Percentiles rank a stretch among this genome's conserved stretches.
Evolutionary conservation across 495 filamentous ascomycete genomes (phyloP).

Genomic region (Rusavskia elegans): DNA sequence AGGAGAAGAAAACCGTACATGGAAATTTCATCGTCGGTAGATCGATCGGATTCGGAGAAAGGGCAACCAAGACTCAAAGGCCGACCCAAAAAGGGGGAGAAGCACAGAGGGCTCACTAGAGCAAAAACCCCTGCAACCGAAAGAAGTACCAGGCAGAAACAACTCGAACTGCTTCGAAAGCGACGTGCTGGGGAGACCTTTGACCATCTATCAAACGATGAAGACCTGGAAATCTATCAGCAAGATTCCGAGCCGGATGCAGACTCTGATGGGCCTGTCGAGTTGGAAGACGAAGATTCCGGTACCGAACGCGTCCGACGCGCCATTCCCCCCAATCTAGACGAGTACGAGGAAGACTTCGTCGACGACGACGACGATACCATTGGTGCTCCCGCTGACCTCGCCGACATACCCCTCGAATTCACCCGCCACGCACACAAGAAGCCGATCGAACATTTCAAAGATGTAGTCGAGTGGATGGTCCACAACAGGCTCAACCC

Average conservation of each 20-base stretch:
- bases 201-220: neutral
- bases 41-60: too few species aligned
- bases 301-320: too few species aligned
- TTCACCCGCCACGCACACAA: constrained; percentile 51
- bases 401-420: constrained; percentile 50
- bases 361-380: constrained; percentile 43
- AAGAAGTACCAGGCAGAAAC: constrained; percentile 21
- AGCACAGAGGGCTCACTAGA: neutral
- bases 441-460: constrained; percentile 62
- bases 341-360: constrained; percentile 57
- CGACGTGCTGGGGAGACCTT: constrained; percentile 30
- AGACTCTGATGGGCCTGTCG: neutral
- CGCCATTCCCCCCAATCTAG: constrained; percentile 13
- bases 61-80: neutral
- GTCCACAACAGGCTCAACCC: constrained; percentile 65
- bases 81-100: neutral
- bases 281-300: too few species aligned
- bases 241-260: neutral
- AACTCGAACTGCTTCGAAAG: constrained; percentile 37
- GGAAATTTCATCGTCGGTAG: too few species aligned
- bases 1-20: too few species aligned
- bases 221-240: neutral
- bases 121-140: neutral
- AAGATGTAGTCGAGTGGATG: constrained; percentile 67
- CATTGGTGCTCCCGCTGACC: constrained; percentile 42